Evolutionary conservation across 805 yeast genomes (phyloP), one percentile per base, ranked within the genome.

Genomic region (Myxozyma neotropica): DNA sequence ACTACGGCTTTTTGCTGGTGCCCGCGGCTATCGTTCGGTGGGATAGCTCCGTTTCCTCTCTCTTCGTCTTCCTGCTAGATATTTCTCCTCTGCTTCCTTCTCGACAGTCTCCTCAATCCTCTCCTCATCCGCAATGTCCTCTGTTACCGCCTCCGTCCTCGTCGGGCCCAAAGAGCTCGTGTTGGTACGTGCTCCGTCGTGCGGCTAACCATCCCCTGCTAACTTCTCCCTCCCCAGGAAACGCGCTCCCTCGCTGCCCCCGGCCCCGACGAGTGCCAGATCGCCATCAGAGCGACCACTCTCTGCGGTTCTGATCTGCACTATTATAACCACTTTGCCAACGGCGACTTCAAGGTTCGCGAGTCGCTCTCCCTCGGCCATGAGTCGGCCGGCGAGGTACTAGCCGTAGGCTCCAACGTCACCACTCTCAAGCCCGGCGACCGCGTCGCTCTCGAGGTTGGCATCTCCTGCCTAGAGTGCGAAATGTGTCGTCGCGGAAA

Each of bases 401-500:
- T 80, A 12, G 85, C 85, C 64, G 80, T 86, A 50, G 95, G 96
- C 7, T 58, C 75, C 1, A 78, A 71, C 1, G 95, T 88, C 26
- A 81, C 80, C 2, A 71, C 76, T n/a, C 77, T 87, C 55, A 81
- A 84, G 68, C 81, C 82, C 23, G 96, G 96, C 55, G 92, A 87
- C 73, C 78, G 78, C 59, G 95, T 88, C 43, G 94, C 94, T 13
- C 82, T 89, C 67, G 95, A 88, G 70, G 94, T 94, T 3, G 95
- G 95, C 65, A 77, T 86, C 62, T 94, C 96, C 19, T 85, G 91
- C 51, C 78, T 91, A 70, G 80, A 78, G 68, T 82, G 88, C 53
- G 87, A 88, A 70, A 85, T 87, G 80, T 89, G 96, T 76, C 80
- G 79, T 71, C 81, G 87, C 63, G 95, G 96, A 57, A 88, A 88